These are phyloP conservation scores for Paraleonurus japonicus DNA, from an alignment of 257 asterid genomes.

Conservation along the genomic window DNA sequence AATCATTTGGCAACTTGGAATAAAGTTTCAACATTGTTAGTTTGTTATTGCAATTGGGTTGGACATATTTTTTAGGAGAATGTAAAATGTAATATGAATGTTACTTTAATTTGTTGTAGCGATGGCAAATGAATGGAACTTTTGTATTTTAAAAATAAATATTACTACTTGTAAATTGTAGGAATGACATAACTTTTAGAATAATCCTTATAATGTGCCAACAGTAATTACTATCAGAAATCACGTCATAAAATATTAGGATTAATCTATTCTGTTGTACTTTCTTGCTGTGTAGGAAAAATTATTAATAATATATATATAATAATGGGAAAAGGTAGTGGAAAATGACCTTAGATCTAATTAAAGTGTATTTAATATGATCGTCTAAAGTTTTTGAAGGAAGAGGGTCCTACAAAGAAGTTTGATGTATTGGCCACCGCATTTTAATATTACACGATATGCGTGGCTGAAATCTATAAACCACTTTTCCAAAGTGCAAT, in stretches of 20 bases:
- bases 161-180: not conserved
- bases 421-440: slow-evolving; percentile 21
- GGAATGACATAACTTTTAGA: not conserved
- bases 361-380: slow-evolving; percentile 25
- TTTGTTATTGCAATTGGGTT: not conserved
- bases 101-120: not conserved
- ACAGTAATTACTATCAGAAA: not conserved
- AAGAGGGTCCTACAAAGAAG: slow-evolving; percentile 1
- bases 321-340: not conserved
- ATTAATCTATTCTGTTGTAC: not conserved
- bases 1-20: not conserved
- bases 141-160: not conserved
- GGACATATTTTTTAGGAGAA: not conserved
- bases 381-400: not conserved
- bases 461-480: not conserved
- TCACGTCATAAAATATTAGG: not conserved
- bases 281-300: not conserved
- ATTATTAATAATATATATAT: not conserved
- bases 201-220: not conserved
- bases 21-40: not conserved
- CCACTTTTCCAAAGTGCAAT: not conserved
- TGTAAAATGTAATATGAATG: too few relatives aligned
- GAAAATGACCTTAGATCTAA: slow-evolving; percentile 9
- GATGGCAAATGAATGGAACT: not conserved
- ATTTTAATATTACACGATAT: slow-evolving; percentile 1